Conservation (phyloP, 1,284 basidiomycete genomes). For the Ganoderma lucidum region DNA sequence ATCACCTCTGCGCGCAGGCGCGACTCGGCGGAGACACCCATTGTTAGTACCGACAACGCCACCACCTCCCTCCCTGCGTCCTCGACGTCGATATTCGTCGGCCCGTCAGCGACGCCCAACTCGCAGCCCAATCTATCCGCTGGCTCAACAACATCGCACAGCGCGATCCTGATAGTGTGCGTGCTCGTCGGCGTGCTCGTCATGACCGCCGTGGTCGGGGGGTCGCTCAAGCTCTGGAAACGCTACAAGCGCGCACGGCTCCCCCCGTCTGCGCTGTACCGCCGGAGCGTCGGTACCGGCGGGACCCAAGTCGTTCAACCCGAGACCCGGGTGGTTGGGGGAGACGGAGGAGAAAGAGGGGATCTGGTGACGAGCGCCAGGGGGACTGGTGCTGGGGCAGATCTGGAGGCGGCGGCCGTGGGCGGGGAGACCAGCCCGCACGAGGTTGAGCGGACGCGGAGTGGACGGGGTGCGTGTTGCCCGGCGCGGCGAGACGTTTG, state of each 20-base stretch:
- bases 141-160: neutral
- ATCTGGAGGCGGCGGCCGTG: neutral
- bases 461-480: neutral
- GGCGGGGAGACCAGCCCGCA: neutral
- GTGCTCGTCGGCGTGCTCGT: neutral
- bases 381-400: neutral
- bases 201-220: neutral
- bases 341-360: neutral
- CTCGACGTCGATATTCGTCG: neutral
- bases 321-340: neutral
- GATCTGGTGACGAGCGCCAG: neutral
- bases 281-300: neutral
- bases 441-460: neutral
- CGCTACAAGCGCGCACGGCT: neutral
- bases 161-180: neutral
- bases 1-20: neutral
- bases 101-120: neutral
- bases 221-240: conserved; percentile 3
- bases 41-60: neutral
- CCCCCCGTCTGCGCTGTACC: conserved; percentile 14
- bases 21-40: neutral
- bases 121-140: neutral
- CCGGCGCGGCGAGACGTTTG: neutral
- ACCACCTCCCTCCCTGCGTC: neutral
- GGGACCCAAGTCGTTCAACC: neutral